Conservation (phyloP, 176 grass and related monocot species). For the Carex scoparia region DNA sequence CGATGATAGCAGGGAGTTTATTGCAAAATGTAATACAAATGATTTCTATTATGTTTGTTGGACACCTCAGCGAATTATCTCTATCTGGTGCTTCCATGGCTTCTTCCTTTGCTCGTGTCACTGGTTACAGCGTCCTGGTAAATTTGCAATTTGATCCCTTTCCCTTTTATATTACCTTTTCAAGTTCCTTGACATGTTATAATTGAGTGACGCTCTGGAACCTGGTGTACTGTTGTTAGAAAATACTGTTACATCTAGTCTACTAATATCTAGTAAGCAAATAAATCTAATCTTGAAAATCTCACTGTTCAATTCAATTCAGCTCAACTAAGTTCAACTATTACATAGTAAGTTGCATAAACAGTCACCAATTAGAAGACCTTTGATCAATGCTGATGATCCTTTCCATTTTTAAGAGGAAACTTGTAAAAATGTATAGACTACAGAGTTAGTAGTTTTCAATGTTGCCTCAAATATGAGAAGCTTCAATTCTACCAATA, state of each 20-base stretch:
- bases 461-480: not conserved
- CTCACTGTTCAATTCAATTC: not conserved
- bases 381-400: not conserved
- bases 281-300: not conserved
- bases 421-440: not conserved
- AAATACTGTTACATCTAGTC: not conserved
- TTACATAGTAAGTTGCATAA: not conserved
- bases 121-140: conserved; percentile 40
- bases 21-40: conserved; percentile 31
- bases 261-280: not conserved
- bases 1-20: conserved; percentile 31
- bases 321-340: not conserved
- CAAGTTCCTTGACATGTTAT: not conserved
- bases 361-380: not conserved
- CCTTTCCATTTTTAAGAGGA: not conserved
- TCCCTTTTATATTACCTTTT: not conserved
- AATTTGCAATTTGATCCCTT: conserved; percentile 1
- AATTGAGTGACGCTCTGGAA: not conserved
- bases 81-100: conserved; percentile 41
- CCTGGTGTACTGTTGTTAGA: not conserved
- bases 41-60: conserved; percentile 40
- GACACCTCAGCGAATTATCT: conserved; percentile 32
- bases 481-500: not conserved
- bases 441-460: not conserved
- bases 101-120: conserved; percentile 32